Conservation (phyloP, 257 asterid species). For the Nicotiana sylvestris region DNA sequence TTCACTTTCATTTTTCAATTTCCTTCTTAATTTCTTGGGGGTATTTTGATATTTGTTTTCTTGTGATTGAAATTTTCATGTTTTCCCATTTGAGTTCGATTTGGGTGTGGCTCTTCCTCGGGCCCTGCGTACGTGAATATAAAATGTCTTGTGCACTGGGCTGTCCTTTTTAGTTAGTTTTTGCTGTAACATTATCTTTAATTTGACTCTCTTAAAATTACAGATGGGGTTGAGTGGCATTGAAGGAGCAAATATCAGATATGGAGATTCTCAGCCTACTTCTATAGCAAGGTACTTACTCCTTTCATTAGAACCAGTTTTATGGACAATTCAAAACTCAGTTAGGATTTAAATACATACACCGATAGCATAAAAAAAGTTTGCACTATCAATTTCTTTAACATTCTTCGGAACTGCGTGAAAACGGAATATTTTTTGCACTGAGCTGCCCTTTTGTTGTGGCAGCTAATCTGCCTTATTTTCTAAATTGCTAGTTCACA, state of each 20-base stretch:
- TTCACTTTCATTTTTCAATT: neutral
- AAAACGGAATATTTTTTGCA: too few relatives aligned
- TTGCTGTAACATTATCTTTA: neutral
- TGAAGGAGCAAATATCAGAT: conserved; percentile 49
- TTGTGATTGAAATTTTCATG: too few relatives aligned
- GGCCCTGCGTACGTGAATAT: neutral
- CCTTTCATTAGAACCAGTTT: neutral
- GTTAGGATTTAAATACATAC: too few relatives aligned
- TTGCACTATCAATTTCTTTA: too few relatives aligned
- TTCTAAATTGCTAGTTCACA: too few relatives aligned
- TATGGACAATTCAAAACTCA: neutral
- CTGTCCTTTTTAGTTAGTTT: neutral
- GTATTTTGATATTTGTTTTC: too few relatives aligned
- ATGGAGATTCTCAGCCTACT: conserved; percentile 55
- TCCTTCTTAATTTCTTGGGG: neutral
- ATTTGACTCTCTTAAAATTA: neutral
- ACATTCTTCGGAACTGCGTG: too few relatives aligned
- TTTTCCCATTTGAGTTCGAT: too few relatives aligned
- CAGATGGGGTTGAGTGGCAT: conserved; percentile 64
- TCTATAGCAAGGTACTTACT: conserved; percentile 40
- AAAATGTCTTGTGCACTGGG: accelerated
- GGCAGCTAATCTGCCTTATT: too few relatives aligned
- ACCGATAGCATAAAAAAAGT: too few relatives aligned
- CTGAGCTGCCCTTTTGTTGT: too few relatives aligned
- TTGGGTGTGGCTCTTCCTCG: neutral